phyloP scores from a whole-genome alignment of 2,329 filamentous ascomycete species.

The Fusarium robinianum region DNA sequence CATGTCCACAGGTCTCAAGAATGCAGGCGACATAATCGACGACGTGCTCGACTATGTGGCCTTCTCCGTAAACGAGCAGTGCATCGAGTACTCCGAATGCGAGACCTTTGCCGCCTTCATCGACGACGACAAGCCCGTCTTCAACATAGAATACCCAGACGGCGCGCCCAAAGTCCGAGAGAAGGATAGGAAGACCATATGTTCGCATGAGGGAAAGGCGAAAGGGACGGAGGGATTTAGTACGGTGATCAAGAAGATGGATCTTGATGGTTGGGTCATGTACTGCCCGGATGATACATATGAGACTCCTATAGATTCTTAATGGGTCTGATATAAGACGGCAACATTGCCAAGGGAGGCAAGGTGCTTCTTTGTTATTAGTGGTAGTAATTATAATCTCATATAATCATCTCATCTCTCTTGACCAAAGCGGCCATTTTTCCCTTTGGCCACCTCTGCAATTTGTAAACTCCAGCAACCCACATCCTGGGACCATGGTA shows the following conservation, averaged over 20 bases:
- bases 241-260: slow-evolving; percentile 68
- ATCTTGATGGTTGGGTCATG: slow-evolving; percentile 65
- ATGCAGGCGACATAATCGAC: slow-evolving; percentile 63
- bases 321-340: too few species aligned
- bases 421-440: too few species aligned
- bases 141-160: slow-evolving; percentile 73
- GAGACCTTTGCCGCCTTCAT: slow-evolving; percentile 61
- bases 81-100: slow-evolving; percentile 64
- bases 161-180: slow-evolving; percentile 47
- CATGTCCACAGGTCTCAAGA: slow-evolving; percentile 70
- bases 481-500: too few species aligned
- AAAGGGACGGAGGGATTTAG: slow-evolving; percentile 58
- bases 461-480: too few species aligned
- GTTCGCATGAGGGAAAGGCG: slow-evolving; percentile 45
- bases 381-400: too few species aligned
- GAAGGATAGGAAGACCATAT: slow-evolving; percentile 47
- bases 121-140: slow-evolving; percentile 66
- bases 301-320: slow-evolving; percentile 29
- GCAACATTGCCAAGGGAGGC: too few species aligned
- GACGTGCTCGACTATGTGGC: slow-evolving; percentile 55
- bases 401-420: too few species aligned
- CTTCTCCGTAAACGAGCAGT: slow-evolving; percentile 74
- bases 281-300: slow-evolving; percentile 52
- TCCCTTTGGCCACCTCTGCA: too few species aligned
- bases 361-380: too few species aligned